Base-by-base conservation (phyloP, 495 filamentous ascomycete genomes). In the Podospora fimiseda region DNA sequence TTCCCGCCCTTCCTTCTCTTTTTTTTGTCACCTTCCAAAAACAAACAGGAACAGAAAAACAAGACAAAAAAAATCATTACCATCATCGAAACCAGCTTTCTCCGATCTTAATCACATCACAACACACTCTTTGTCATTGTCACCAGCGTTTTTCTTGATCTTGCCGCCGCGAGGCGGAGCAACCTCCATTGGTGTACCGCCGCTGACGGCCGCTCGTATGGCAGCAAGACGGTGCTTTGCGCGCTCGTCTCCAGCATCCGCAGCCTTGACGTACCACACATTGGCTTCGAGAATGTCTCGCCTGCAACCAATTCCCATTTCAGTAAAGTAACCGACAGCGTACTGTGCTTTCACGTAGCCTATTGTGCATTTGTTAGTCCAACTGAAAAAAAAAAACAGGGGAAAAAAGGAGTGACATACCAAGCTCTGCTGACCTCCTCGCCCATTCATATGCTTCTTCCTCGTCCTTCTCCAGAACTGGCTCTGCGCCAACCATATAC, bases 381-480 rank as follows among this genome's bases (percentile, higher is more conserved):
- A 33, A 51, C 42, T 54, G 33, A 51, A 43, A 20, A 18, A 59
- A 45, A 58, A 55, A 36, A 52, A 27, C 24, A 46, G 15, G 46
- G n/a, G 21, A 42, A 53, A 11, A 14, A 20, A 50, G 8, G 36
- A 8, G 52, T 36, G 50, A 74, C 83, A 62, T 79, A 96, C 92
- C 90, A 58, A 81, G 74, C 55, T 92, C 83, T 30, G 91, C 91
- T 40, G 93, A 90, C 55, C 82, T 84, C 65, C 80, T 78, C 21
- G 93, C 93, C 93, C 93, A 99, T 66, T 95, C 90, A 65, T 92
- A 97, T 2, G 93, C 93, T 68, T 99, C 93, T 48, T 85, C 84
- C 68, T 97, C 94, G 57, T 97, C 91, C 68, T 90, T 95, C 51
- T 94, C 89, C 22, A 99, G 71, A 15, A 96, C 82, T 0, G 93